These are phyloP conservation scores for Aotearoamyces nothofagi DNA, from an alignment of 2,329 filamentous ascomycete genomes.

Conservation along the genomic window DNA sequence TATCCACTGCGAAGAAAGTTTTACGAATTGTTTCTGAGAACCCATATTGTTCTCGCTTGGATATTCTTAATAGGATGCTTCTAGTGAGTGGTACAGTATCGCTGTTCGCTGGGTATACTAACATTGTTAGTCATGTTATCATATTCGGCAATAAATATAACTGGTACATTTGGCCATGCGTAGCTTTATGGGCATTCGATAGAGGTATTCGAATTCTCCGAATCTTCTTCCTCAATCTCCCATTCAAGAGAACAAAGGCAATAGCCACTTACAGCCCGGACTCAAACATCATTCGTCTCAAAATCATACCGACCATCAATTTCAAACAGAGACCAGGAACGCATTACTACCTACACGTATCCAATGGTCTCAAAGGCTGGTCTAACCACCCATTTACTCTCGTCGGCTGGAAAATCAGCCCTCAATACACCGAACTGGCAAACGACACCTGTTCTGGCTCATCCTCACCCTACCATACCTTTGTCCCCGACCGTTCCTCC, in stretches of 20 bases:
- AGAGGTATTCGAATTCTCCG: conserved; percentile 27
- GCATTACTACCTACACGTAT: conserved; percentile 34
- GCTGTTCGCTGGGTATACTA: not conserved
- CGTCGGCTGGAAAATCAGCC: conserved; percentile 28
- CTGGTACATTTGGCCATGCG: conserved; percentile 32
- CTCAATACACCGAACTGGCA: conserved; percentile 1
- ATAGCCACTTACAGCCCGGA: conserved; percentile 25
- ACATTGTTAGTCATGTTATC: conserved; percentile 19
- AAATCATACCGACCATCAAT: conserved; percentile 19
- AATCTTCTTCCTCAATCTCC: conserved; percentile 25
- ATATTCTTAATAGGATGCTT: conserved; percentile 34
- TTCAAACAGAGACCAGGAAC: conserved; percentile 21
- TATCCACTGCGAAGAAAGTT: conserved; percentile 13
- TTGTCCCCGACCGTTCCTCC: not conserved
- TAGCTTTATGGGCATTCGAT: conserved; percentile 32
- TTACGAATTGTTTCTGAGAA: conserved; percentile 34
- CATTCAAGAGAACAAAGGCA: conserved; percentile 20
- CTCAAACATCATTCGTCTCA: conserved; percentile 30
- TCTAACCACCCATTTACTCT: conserved; percentile 36
- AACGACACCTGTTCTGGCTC: conserved; percentile 18
- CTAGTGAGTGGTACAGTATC: conserved; percentile 24
- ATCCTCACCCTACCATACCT: not conserved
- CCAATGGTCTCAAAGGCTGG: conserved; percentile 26
- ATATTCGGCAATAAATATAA: conserved; percentile 32
- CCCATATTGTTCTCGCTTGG: conserved; percentile 36